phyloP scores from a whole-genome alignment of 208 protist genomes.

The Giardia duodenalis region DNA sequence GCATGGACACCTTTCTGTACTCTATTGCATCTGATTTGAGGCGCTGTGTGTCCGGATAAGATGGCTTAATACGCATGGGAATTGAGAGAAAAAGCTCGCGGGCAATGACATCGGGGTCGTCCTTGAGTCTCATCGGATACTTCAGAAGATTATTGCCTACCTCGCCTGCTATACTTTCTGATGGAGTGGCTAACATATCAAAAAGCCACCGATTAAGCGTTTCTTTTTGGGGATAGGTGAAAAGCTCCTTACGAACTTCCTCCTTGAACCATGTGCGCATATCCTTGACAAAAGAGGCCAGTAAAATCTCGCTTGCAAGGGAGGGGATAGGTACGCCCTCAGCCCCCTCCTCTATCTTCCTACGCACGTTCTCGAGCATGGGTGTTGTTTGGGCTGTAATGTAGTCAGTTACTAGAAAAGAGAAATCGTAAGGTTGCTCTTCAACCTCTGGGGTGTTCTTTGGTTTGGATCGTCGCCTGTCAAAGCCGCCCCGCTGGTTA shows the following conservation, averaged over 20 bases:
- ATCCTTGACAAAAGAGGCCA: not conserved
- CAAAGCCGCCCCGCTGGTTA: no score
- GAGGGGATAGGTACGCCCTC: not conserved
- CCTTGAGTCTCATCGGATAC: not conserved
- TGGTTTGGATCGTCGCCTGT: no score
- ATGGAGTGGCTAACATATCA: not conserved
- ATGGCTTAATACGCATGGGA: not conserved
- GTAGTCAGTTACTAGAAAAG: not conserved
- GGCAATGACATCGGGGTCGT: not conserved
- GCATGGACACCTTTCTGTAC: not conserved
- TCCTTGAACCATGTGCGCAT: not conserved
- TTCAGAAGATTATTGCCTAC: not conserved
- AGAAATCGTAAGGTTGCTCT: not conserved
- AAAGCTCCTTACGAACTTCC: not conserved
- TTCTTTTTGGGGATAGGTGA: slow-evolving; percentile 8
- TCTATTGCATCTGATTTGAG: not conserved
- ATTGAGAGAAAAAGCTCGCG: slow-evolving; percentile 15
- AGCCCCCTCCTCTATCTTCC: not conserved
- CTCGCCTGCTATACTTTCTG: not conserved
- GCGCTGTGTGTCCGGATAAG: not conserved
- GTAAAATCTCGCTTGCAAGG: not conserved
- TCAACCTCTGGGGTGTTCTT: not conserved
- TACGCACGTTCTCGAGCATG: not conserved
- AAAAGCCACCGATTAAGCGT: slow-evolving; percentile 24
- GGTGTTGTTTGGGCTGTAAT: not conserved